A percentile compares a stretch with the other conserved stretches of the same genome.
These are phyloP conservation scores for Pythium pyrilobum DNA, from an alignment of 352 stramenopile species.

Conservation along the genomic window DNA sequence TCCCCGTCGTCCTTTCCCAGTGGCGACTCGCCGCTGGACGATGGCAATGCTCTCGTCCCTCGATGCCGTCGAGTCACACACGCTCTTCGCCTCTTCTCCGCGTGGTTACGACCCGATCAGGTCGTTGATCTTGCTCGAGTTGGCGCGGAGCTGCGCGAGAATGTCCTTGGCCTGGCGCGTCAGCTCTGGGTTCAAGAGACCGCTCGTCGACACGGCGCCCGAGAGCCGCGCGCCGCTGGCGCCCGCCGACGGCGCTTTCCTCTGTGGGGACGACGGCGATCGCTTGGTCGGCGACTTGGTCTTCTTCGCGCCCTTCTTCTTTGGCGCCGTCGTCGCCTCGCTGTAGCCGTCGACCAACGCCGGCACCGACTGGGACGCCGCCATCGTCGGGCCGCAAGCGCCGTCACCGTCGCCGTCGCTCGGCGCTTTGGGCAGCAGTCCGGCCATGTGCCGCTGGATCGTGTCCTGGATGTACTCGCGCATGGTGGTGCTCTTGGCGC, in stretches of 20 bases:
- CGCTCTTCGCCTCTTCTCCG: neutral
- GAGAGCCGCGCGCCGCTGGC: slow-evolving; percentile 3
- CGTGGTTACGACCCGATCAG: slow-evolving; percentile 31
- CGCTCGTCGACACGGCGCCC: slow-evolving; percentile 18
- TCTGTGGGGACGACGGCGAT: neutral
- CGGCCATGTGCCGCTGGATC: slow-evolving; percentile 32
- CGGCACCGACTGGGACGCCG: slow-evolving; percentile 19
- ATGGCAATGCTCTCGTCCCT: too few species aligned
- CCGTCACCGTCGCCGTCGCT: too few species aligned
- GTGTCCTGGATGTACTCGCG: slow-evolving; percentile 65
- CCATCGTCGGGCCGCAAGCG: too few species aligned
- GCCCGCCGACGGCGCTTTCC: too few species aligned
- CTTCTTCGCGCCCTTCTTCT: slow-evolving; percentile 1
- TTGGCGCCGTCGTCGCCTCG: neutral
- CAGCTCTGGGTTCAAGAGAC: slow-evolving; percentile 48
- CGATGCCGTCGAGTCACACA: too few species aligned
- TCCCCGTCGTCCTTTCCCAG: too few species aligned
- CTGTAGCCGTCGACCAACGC: neutral
- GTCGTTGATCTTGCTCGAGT: slow-evolving; percentile 73
- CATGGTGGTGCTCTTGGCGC: slow-evolving; percentile 68
- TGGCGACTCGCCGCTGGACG: too few species aligned
- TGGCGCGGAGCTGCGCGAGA: slow-evolving; percentile 48
- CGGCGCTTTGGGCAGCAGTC: neutral
- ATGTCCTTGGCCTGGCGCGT: slow-evolving; percentile 52
- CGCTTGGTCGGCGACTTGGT: slow-evolving; percentile 5